Evolutionary conservation across 2,329 filamentous ascomycete species (phyloP).

Genomic region (Neofusicoccum sp.): DNA sequence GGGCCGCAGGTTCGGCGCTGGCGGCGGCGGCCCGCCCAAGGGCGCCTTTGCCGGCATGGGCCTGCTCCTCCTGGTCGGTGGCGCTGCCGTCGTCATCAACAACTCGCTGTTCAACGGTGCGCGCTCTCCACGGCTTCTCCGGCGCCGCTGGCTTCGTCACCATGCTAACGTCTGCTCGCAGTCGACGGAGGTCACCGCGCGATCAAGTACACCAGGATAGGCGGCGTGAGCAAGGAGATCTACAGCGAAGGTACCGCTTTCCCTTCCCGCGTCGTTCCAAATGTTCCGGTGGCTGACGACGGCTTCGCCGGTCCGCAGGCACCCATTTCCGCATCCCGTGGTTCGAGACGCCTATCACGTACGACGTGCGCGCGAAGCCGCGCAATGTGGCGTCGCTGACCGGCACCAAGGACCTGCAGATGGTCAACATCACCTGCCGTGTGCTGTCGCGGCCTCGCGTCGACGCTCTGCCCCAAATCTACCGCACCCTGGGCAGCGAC

Average conservation of each 20-base stretch:
- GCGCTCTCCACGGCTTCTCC: conserved; percentile 22
- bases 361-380: conserved; percentile 97
- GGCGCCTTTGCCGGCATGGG: conserved; percentile 58
- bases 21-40: conserved; percentile 53
- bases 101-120: conserved; percentile 71
- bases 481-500: conserved; percentile 90
- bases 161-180: conserved; percentile 30
- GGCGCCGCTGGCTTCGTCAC: conserved; percentile 25
- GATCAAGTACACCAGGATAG: conserved; percentile 95
- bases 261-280: not conserved
- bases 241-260: conserved; percentile 76
- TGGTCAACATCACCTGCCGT: conserved; percentile 99
- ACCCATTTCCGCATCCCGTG: conserved; percentile 94
- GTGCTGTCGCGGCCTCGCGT: conserved; percentile 90
- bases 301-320: conserved; percentile 52
- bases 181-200: conserved; percentile 98
- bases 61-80: conserved; percentile 57
- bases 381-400: conserved; percentile 96
- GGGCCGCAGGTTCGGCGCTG: conserved; percentile 36
- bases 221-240: conserved; percentile 94
- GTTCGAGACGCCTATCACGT: conserved; percentile 96
- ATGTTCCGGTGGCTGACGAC: not conserved
- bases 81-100: conserved; percentile 58
- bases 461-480: conserved; percentile 91
- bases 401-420: conserved; percentile 98